Evolutionary conservation across 768 basidiomycete genomes (phyloP), one percentile per base, ranked within the genome.

Genomic region (Leucocoprinus sp.): DNA sequence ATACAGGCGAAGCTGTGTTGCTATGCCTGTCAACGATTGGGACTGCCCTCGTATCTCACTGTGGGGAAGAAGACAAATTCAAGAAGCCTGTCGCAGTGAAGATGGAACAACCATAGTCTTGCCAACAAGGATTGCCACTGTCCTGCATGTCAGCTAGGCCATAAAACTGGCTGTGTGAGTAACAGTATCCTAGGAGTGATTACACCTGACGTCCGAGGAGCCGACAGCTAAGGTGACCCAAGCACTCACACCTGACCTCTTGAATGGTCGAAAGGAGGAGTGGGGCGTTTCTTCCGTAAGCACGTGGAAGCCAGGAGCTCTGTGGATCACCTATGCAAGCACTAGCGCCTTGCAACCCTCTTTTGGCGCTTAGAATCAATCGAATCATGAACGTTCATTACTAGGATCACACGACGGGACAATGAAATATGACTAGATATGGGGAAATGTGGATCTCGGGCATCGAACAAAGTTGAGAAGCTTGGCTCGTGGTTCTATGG

Each of bases 11-110:
- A 22, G 54, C 60, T 18, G 48, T 69, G 14, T 54, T 61, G 41
- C 52, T 55, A 37, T 58, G 58, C 50, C 55, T 69, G 23, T 57
- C 63, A 18, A 54, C 55, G 42, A 50, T 65, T 18, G 63, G 66
- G 18, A 54, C 59, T 39, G 48, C 48, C 12, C 18, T 45, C 15
- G 55, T 28, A 33, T 22, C 43, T 15, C 43, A 15, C 5, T 24
- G n/a, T 15, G 8, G 18, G 21, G 40, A 34, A 31, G 14, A 38
- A 45, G 22, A 33, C 8, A 21, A 36, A 22, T 12, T 21, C 17
- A 28, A 44, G 31, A 21, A 22, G 26, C 9, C 24, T 24, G 26
- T 27, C 21, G 29, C 18, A 23, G 34, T 27, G 33, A 42, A 49
- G 46, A 19, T 9, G 36, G 47, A 48, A 45, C 42, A 37, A 40